A percentile compares a stretch with the other conserved stretches of the same genome.
These are phyloP conservation scores for Aspergillus ochraceoroseus DNA, from an alignment of 2,329 filamentous ascomycete species.

Conservation along the genomic window DNA sequence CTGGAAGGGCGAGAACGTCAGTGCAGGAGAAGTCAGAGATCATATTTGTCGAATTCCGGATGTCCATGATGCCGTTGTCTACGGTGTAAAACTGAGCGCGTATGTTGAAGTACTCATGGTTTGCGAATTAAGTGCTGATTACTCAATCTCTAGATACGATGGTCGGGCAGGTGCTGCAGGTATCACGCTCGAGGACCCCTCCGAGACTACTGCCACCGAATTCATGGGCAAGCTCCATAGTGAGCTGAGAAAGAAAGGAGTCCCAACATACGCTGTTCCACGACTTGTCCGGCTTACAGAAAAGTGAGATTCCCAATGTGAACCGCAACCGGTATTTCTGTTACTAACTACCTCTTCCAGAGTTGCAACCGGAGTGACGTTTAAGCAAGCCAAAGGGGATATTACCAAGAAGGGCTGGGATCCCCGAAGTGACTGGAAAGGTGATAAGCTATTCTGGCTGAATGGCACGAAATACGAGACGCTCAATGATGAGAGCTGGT, in stretches of 20 bases:
- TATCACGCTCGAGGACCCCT: conserved; percentile 40
- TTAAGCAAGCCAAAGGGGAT: conserved; percentile 48
- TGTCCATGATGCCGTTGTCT: conserved; percentile 45
- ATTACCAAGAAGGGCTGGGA: conserved; percentile 44
- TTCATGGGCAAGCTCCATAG: conserved; percentile 40
- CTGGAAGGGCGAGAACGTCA: conserved; percentile 47
- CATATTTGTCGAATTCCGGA: conserved; percentile 41
- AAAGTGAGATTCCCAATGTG: conserved; percentile 34
- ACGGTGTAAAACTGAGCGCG: conserved; percentile 42
- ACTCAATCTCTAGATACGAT: conserved; percentile 40
- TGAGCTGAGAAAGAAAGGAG: conserved; percentile 42
- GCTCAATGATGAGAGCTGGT: conserved; percentile 40
- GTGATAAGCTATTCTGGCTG: conserved; percentile 45
- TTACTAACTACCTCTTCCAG: conserved; percentile 19
- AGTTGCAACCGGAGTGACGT: conserved; percentile 47
- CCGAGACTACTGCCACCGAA: conserved; percentile 25
- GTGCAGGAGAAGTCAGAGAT: conserved; percentile 45
- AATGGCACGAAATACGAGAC: conserved; percentile 40
- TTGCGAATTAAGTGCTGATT: neutral
- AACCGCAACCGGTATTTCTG: neutral
- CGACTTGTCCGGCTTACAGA: conserved; percentile 46
- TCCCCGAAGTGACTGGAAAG: conserved; percentile 28
- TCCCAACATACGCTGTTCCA: conserved; percentile 47
- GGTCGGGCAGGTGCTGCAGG: conserved; percentile 48
- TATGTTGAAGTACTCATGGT: conserved; percentile 19